Evolutionary conservation across 805 yeast species (phyloP).

Genomic region (Yarrowia osloensis): DNA sequence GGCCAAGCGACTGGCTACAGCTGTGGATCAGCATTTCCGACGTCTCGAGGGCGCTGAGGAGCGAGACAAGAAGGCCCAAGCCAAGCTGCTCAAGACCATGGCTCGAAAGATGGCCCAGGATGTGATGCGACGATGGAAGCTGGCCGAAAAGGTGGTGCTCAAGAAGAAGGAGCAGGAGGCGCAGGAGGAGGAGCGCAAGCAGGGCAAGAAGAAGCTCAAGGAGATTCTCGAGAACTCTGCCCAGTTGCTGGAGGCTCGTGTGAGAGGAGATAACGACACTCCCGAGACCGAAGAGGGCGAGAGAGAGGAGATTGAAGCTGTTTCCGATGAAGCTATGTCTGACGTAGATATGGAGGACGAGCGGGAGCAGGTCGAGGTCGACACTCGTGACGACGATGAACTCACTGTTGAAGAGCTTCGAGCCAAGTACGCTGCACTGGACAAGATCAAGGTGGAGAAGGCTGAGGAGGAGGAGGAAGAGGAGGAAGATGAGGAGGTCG

Average conservation of each 20-base stretch:
- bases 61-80: constrained; percentile 71
- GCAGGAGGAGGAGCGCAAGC: constrained; percentile 73
- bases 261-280: constrained; percentile 35
- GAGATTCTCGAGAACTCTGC: constrained; percentile 91
- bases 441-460: constrained; percentile 38
- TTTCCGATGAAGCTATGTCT: constrained; percentile 48
- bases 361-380: constrained; percentile 35
- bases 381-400: constrained; percentile 49
- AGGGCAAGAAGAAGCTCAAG: constrained; percentile 84
- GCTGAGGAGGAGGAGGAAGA: constrained; percentile 36
- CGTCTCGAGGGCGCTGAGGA: constrained; percentile 88
- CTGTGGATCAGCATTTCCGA: constrained; percentile 85
- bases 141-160: constrained; percentile 76
- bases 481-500: constrained; percentile 33
- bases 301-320: constrained; percentile 35
- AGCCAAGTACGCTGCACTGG: constrained; percentile 55
- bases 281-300: constrained; percentile 46
- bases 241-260: constrained; percentile 81
- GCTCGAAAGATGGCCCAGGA: constrained; percentile 83
- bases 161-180: constrained; percentile 64
- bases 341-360: constrained; percentile 47
- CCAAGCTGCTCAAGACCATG: constrained; percentile 63
- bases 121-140: constrained; percentile 85
- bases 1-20: constrained; percentile 70
- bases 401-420: constrained; percentile 58